Evolutionary conservation across 2,329 filamentous ascomycete genomes (phyloP), one percentile per base, ranked within the genome.

Genomic region (Botrytis hyacinthi): DNA sequence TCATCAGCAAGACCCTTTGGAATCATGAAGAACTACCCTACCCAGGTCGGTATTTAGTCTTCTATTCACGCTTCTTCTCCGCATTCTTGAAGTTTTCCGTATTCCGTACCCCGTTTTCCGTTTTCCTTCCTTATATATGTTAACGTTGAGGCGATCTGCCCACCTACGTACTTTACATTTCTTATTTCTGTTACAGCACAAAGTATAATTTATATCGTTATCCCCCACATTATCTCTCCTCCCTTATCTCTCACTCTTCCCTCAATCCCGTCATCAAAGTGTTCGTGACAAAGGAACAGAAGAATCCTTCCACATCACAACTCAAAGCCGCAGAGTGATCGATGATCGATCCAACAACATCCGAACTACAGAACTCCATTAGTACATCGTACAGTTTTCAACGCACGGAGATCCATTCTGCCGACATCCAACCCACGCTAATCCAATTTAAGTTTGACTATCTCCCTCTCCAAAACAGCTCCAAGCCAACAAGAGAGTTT

Each of bases 401-500:
- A 54, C 40, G n/a, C 40, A 40, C 69, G 69, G 59, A 67, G 46
- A 42, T 67, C 29, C 12, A 54, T n/a, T 46, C 48, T 66, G 29
- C 60, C 70, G 70, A 54, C 5, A 44, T 46, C 46, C 18, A n/a
- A 29, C 35, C 18, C 35, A 54, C 70, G 37, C 70, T 67, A 66
- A 42, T 60, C 54, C 35, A 9, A 9, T 42, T 48, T 16, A 29
- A 57, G n/a, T 57, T 32, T 68, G 48, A 32, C 26, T 44, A 46
- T 40, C 14, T 4, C 29, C 54, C 35, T 68, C 48, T 68, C 37
- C 37, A 57, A 57, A 68, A 68, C 66, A 68, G 35, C 26, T 68
- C 48, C 48, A 37, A 57, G 66, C 48, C 48, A 68, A 68, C 48
- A 40, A 57, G 61, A 57, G 40, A 35, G 69, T 71, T 71, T 65